Percentiles rank a stretch among this genome's conserved stretches.
Conservation (phyloP, 1,284 basidiomycete genomes). For the Porogramme epimiltina region DNA sequence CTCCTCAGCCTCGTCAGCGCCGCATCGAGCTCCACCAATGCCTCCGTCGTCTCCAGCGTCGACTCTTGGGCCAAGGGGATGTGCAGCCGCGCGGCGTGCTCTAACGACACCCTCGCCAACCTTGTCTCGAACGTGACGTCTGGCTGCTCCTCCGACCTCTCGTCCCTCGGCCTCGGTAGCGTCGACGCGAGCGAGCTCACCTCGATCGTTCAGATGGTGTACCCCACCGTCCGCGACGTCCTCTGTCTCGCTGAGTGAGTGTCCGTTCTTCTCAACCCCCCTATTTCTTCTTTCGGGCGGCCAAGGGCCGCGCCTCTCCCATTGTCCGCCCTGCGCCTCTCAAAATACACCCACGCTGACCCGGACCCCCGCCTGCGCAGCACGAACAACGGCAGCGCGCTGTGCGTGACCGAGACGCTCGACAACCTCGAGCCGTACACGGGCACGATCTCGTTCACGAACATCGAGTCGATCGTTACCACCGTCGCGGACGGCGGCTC, state of each 20-base stretch:
- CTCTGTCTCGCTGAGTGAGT: slow-evolving; percentile 61
- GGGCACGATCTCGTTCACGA: slow-evolving; percentile 38
- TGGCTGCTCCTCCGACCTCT: slow-evolving; percentile 55
- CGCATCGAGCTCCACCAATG: slow-evolving; percentile 30
- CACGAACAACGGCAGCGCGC: slow-evolving; percentile 41
- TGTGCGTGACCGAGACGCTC: slow-evolving; percentile 55
- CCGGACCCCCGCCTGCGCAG: slow-evolving; percentile 24
- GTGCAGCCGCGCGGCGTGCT: slow-evolving; percentile 58
- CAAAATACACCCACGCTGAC: not conserved
- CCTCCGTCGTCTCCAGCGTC: slow-evolving; percentile 52
- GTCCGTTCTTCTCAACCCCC: not conserved
- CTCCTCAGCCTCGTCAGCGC: slow-evolving; percentile 45
- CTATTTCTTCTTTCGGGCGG: not conserved
- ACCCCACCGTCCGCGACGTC: slow-evolving; percentile 52
- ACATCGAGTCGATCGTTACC: slow-evolving; percentile 28
- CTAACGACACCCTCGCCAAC: slow-evolving; percentile 51
- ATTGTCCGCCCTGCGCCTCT: not conserved
- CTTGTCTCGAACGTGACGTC: slow-evolving; percentile 49
- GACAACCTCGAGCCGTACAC: slow-evolving; percentile 44
- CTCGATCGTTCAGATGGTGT: slow-evolving; percentile 43
- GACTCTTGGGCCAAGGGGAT: slow-evolving; percentile 59
- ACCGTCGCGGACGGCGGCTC: slow-evolving; percentile 21
- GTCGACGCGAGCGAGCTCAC: slow-evolving; percentile 32
- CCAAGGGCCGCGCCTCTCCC: too few relatives aligned
- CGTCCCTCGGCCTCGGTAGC: slow-evolving; percentile 34